These are phyloP conservation scores for Spathaspora hagerdaliae DNA, from an alignment of 805 yeast genomes.

Conservation along the genomic window DNA sequence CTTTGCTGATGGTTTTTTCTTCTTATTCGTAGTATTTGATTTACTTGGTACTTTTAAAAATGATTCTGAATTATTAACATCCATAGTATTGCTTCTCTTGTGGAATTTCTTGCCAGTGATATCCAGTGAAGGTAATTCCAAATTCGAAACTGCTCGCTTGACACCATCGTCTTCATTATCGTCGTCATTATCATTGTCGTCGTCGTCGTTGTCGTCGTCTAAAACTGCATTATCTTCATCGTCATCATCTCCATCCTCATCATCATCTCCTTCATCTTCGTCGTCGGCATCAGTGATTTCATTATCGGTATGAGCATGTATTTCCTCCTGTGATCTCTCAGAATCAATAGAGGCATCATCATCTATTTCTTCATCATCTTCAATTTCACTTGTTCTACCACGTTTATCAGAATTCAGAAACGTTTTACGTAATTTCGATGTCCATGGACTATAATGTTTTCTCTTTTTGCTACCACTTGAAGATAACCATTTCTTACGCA, in stretches of 20 bases:
- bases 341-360: conserved; percentile 21
- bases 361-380: conserved; percentile 11
- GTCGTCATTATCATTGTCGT: conserved; percentile 8
- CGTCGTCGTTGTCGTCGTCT: conserved; percentile 9
- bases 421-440: conserved; percentile 19
- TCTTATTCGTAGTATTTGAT: background rate
- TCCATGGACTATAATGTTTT: conserved; percentile 9
- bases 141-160: conserved; percentile 27
- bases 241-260: conserved; percentile 15
- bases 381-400: conserved; percentile 2
- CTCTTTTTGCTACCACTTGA: conserved; percentile 1
- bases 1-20: background rate
- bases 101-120: conserved; percentile 30
- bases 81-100: conserved; percentile 49
- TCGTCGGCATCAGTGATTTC: conserved; percentile 3
- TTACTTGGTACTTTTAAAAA: background rate
- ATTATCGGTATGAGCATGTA: background rate
- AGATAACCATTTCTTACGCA: conserved; percentile 6
- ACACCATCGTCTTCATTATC: conserved; percentile 10
- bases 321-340: conserved; percentile 8
- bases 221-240: conserved; percentile 11
- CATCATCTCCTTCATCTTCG: conserved; percentile 7
- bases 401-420: conserved; percentile 16
- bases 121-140: conserved; percentile 31
- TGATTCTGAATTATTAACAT: conserved; percentile 17